Evolutionary conservation across 352 stramenopile genomes (phyloP), one percentile per base, ranked within the genome.

Genomic region (Pythium dissimile): DNA sequence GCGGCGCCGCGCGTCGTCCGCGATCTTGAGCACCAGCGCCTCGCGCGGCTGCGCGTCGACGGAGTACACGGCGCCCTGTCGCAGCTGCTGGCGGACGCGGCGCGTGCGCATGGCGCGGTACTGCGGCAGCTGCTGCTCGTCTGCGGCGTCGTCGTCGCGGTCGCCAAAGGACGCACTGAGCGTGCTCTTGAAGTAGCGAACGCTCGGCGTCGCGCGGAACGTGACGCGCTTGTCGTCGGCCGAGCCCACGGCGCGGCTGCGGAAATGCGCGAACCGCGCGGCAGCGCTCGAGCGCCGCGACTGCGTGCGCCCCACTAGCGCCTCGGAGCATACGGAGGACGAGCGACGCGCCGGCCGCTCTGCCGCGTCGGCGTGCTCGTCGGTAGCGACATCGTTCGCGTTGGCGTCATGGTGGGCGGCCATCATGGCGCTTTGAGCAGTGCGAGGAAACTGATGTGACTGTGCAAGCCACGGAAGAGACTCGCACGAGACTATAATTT

Each of bases 101-200:
- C 45, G 47, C 8, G n/a, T 20, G 5, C 55, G 55, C 55, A 63
- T 43, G 5, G 55, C 46, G n/a, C 39, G 38, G 45, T 35, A 63
- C 18, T 26, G 54, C 18, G 44, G 54, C 13, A 32, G 11, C 35
- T 54, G 54, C 15, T 45, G 27, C 2, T 16, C 21, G 24, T 15
- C 34, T n/a, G n/a, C n/a, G n/a, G n/a, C n/a, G 44, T 32, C 32
- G 16, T 62, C 55, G 20, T 56, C 35, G 27, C 13, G 16, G 23
- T 47, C 44, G 44, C 43, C 45, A 27, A 63, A 63, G 4, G 55
- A 56, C 15, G 55, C 55, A 4, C 18, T 63, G 37, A 56, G 55
- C 28, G 55, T 56, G 55, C 45, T 56, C 26, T 56, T 55, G 30
- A 56, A 63, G 55, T 63, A 63, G 18, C 55, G 55, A 24, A 63